Conservation (phyloP, 352 stramenopile genomes). For the Pythium phragmitis region DNA sequence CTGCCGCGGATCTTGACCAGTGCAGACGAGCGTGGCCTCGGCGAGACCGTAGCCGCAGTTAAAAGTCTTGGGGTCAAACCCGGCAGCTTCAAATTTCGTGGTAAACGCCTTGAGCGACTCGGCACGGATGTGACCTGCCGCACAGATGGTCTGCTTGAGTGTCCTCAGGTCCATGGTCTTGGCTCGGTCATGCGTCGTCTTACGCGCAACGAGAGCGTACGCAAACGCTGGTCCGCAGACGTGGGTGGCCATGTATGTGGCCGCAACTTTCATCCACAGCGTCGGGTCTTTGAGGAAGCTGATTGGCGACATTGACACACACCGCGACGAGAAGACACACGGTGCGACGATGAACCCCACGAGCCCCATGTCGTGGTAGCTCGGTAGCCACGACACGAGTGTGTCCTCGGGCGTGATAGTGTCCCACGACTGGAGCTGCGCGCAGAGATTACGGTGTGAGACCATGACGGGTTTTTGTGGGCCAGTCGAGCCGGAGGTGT, state of each 20-base stretch:
- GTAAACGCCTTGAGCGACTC: constrained; percentile 80
- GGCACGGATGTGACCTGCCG: constrained; percentile 73
- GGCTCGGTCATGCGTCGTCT: constrained; percentile 67
- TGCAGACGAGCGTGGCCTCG: constrained; percentile 81
- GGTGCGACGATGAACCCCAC: constrained; percentile 92
- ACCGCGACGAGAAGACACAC: constrained; percentile 85
- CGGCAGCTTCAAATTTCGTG: constrained; percentile 49
- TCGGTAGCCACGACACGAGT: constrained; percentile 96
- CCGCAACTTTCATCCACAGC: constrained; percentile 75
- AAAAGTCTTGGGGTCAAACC: constrained; percentile 72
- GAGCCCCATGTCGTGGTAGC: constrained; percentile 99
- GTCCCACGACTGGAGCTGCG: constrained; percentile 85
- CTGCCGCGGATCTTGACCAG: constrained; percentile 54
- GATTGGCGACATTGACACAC: constrained; percentile 94
- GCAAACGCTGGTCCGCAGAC: constrained; percentile 82
- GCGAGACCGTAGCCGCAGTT: constrained; percentile 82
- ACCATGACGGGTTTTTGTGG: constrained; percentile 98
- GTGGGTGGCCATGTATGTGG: constrained; percentile 78
- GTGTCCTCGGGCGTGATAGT: constrained; percentile 59
- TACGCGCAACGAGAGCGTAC: constrained; percentile 69
- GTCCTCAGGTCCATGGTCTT: constrained; percentile 57
- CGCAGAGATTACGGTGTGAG: constrained; percentile 93
- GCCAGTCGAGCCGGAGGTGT: constrained; percentile 98
- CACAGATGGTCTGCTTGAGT: constrained; percentile 78
- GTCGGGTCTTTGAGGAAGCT: constrained; percentile 86